Evolutionary conservation across 441 rosid species (phyloP), one percentile per base, ranked within the genome.

Genomic region (Adansonia rubrostipa): DNA sequence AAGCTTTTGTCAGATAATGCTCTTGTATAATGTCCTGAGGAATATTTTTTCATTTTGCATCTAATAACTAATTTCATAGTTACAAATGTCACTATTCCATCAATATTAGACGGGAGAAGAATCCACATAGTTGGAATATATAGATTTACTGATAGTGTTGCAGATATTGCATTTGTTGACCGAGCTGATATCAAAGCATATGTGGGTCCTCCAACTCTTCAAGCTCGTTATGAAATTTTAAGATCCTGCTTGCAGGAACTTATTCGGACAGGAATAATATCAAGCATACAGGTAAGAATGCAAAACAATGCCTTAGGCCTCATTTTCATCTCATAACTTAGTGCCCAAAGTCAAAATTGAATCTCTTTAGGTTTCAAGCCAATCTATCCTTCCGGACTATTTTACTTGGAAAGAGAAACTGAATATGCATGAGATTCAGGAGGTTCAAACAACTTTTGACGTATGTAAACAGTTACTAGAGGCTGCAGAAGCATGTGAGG

Each of bases 161-260:
- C 88, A 96, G 99, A 96, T 89, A 83, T 96, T 81, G 99, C 99
- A 54, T 96, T 96, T 78, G 95, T 96, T 74, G 97, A 96, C 79
- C 88, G 99, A 80, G 98, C 99, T 73, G 99, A 96, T 83, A 91
- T 96, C 81, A 96, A 96, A 87, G 99, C 99, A 57, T 96, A 94
- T 78, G 91, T 96, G 74, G 98, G 98, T 74, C 98, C 99, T 78
- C 98, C 99, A 82, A 92, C 91, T 81, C 88, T 92, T 85, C 91
- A 89, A 83, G 99, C 97, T 80, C 97, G 99, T 76, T 94, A 92
- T 67, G 97, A 92, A 83, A 96, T 94, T 82, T 84, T 96, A 69
- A 89, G 93, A 75, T 92, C 98, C 61, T 94, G 97, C 84, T 80
- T 92, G 85, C 92, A 89, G 76, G 98, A 96, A 82, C 92, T 96